These are phyloP conservation scores for Dioscorea zingiberensis DNA, from an alignment of 106 monocot genomes.

Conservation along the genomic window DNA sequence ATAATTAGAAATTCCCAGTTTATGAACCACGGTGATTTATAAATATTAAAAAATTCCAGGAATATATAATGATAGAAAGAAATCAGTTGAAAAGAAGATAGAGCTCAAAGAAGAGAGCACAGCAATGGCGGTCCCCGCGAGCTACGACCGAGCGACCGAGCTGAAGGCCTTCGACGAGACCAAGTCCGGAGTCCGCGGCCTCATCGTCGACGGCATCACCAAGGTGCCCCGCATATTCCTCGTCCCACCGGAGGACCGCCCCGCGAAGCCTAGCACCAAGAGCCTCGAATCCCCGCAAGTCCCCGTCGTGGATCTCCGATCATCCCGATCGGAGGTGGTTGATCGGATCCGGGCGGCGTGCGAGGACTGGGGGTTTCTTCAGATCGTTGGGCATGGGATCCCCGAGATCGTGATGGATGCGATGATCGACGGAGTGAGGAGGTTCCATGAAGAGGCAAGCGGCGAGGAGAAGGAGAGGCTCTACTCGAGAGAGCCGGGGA, in stretches of 20 bases:
- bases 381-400: conserved; percentile 25
- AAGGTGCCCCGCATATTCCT: conserved; percentile 18
- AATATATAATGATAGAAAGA: no score
- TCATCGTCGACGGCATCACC: conserved; percentile 14
- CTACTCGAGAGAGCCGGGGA: conserved; percentile 13
- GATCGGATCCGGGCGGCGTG: no score
- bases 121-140: not conserved
- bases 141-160: conserved; percentile 11
- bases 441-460: conserved; percentile 18
- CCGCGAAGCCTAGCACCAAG: not conserved
- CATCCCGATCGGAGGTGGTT: no score
- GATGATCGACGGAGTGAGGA: conserved; percentile 6
- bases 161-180: conserved; percentile 24
- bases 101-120: no score
- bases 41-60: no score
- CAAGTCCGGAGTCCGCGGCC: conserved; percentile 20
- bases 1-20: no score
- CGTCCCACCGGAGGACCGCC: conserved; percentile 2
- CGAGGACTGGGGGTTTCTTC: conserved; percentile 49
- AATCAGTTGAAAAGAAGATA: no score
- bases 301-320: conserved; percentile 19
- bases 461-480: conserved; percentile 6
- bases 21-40: no score
- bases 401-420: conserved; percentile 8
- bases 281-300: not conserved